Base-by-base conservation (phyloP, 192 early-diverging fungal species). In the Pilobolus umbonatus region DNA sequence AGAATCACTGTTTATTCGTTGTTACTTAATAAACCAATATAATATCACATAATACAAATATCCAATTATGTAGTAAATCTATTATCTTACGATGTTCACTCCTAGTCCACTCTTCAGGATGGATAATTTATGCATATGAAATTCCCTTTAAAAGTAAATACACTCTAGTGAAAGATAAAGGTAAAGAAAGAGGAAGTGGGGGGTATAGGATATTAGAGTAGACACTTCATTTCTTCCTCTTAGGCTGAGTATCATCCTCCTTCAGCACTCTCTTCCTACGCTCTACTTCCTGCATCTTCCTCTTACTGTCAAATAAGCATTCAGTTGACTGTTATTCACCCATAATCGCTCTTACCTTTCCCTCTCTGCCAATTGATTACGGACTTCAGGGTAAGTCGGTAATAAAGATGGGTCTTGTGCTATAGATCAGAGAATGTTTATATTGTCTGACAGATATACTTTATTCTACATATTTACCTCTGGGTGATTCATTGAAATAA, bases 401-500 rank as follows among this genome's bases (percentile, higher is more conserved):
- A 84, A 62, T 3, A 83, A 48, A 0, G 78, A 64, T 0, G 78
- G 79, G 52, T 72, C 74, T 35, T 62, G 46, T 8, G 65, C 52
- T n/a, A n/a, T n/a, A n/a, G n/a, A n/a, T n/a, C 38, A 68, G 4
- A 72, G 67, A 12, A 52, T 26, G 53, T 61, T 1, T 55, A 32
- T 61, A 42, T 64, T 55, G 9, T 50, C 24, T 24, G 24, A 22
- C 21, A 49, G 46, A 21, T 8, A 29, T 1, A 19, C 42, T 15
- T 14, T 31, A 25, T 5, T 39, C 17, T 72, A 69, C 74, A 71
- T n/a, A n/a, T n/a, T n/a, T n/a, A n/a, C n/a, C n/a, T 58, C 72
- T 59, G 24, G 91, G 91, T n/a, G 81, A 71, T 53, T 92, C 90
- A 15, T 67, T 67, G 60, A 94, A 94, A 57, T 90, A 94, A 10